These are phyloP conservation scores for Saccharomycopsis synnaedendra DNA, from an alignment of 805 yeast species.

Conservation along the genomic window DNA sequence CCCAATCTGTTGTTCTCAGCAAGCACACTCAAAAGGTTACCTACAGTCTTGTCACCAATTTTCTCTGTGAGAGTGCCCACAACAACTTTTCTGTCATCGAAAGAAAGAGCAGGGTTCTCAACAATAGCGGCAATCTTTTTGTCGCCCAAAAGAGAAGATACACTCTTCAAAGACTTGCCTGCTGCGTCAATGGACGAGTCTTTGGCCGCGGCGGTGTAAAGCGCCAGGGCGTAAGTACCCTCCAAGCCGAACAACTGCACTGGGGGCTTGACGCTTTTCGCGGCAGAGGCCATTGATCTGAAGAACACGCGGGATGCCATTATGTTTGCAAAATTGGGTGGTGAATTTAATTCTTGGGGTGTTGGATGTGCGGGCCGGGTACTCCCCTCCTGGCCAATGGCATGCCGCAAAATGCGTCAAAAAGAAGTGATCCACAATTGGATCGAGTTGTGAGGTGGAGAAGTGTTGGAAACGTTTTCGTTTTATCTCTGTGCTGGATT, in stretches of 20 bases:
- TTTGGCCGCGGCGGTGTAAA: slow-evolving; percentile 84
- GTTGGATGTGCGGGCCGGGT: too few species aligned
- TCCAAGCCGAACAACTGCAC: slow-evolving; percentile 91
- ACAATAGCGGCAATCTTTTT: slow-evolving; percentile 50
- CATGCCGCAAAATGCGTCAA: too few species aligned
- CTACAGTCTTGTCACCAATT: slow-evolving; percentile 53
- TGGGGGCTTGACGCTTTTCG: slow-evolving; percentile 65
- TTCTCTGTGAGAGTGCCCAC: slow-evolving; percentile 41
- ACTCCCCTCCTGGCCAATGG: too few species aligned
- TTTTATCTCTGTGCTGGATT: too few species aligned
- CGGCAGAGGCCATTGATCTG: slow-evolving; percentile 67
- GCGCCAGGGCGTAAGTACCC: slow-evolving; percentile 94
- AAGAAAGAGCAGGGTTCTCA: slow-evolving; percentile 73
- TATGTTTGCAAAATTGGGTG: slow-evolving; percentile 10
- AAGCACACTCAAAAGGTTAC: slow-evolving; percentile 73
- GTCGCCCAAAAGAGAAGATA: slow-evolving; percentile 52
- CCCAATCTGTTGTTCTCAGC: slow-evolving; percentile 91
- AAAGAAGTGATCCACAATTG: too few species aligned
- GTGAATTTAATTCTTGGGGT: neutral
- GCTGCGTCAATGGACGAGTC: slow-evolving; percentile 66
- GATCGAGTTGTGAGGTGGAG: too few species aligned
- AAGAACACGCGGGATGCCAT: slow-evolving; percentile 57
- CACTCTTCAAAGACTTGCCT: slow-evolving; percentile 46
- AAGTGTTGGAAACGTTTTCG: too few species aligned
- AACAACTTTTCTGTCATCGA: slow-evolving; percentile 61